These are phyloP conservation scores for Sarocladiaceae sp. DNA, from an alignment of 2,329 filamentous ascomycete genomes.

Conservation along the genomic window DNA sequence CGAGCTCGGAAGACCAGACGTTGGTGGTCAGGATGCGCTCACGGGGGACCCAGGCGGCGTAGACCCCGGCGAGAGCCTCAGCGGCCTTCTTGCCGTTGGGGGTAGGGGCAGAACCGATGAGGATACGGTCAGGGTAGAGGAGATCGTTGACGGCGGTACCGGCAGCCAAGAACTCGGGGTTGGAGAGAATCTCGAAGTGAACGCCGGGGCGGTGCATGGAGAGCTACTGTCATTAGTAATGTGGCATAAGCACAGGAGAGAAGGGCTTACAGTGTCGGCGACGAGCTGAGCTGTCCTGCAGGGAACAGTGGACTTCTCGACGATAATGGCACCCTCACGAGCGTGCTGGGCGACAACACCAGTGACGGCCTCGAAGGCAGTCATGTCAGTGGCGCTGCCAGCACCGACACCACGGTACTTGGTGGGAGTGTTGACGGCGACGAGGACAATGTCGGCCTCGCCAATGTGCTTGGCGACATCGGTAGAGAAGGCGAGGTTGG, in stretches of 20 bases:
- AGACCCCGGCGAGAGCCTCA: constrained; percentile 59
- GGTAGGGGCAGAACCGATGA: constrained; percentile 67
- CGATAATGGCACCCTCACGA: constrained; percentile 65
- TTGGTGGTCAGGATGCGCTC: constrained; percentile 68
- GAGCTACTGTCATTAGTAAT: too few relatives aligned
- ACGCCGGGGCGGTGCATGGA: constrained; percentile 56
- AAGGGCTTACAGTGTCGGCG: constrained; percentile 55
- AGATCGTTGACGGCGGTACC: constrained; percentile 72
- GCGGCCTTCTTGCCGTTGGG: constrained; percentile 58
- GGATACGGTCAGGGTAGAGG: constrained; percentile 65
- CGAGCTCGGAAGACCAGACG: constrained; percentile 72
- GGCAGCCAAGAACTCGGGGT: constrained; percentile 77
- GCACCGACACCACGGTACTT: constrained; percentile 67
- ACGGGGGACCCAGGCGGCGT: constrained; percentile 65
- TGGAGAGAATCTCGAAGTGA: constrained; percentile 72
- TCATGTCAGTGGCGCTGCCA: constrained; percentile 69
- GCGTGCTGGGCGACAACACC: constrained; percentile 64
- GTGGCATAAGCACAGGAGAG: too few relatives aligned
- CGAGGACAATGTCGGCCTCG: constrained; percentile 68
- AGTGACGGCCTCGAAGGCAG: constrained; percentile 65
- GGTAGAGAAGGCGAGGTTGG: constrained; percentile 72
- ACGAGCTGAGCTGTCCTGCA: constrained; percentile 70
- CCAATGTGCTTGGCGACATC: constrained; percentile 57
- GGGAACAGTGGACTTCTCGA: constrained; percentile 79
- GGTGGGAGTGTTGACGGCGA: constrained; percentile 77